Evolutionary conservation across 257 asterid genomes (phyloP).

Genomic region (Schizonepeta tenuifolia): DNA sequence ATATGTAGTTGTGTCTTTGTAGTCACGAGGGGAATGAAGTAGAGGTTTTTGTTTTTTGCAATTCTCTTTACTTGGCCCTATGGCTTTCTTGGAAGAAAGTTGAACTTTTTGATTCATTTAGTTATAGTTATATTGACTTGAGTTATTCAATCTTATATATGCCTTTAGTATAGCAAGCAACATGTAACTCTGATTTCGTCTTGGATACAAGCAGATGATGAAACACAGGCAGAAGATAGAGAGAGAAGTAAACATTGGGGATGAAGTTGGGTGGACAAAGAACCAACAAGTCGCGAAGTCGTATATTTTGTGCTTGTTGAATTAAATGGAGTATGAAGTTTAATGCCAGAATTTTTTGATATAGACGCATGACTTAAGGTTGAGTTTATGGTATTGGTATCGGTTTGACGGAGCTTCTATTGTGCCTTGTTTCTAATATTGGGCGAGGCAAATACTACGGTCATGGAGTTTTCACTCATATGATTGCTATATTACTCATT

Average conservation of each 20-base stretch:
- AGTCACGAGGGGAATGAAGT: constrained; percentile 5
- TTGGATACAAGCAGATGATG: constrained; percentile 77
- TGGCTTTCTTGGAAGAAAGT: not conserved
- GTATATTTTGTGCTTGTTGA: too few relatives aligned
- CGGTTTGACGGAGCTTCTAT: too few relatives aligned
- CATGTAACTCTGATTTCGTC: not conserved
- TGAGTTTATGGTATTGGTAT: too few relatives aligned
- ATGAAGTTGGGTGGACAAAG: constrained; percentile 96
- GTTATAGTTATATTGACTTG: constrained; percentile 3
- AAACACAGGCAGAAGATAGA: constrained; percentile 93
- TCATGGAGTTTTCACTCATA: too few relatives aligned
- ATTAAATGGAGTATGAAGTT: too few relatives aligned
- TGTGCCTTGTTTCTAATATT: too few relatives aligned
- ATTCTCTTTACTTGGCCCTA: constrained; percentile 10
- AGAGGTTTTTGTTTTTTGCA: not conserved
- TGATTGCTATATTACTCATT: too few relatives aligned
- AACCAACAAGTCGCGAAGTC: constrained; percentile 86
- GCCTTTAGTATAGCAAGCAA: not conserved
- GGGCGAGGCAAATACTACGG: too few relatives aligned
- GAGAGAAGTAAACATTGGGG: constrained; percentile 85
- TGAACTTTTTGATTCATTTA: not conserved
- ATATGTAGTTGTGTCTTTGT: not conserved
- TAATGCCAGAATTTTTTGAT: too few relatives aligned
- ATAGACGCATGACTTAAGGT: too few relatives aligned
- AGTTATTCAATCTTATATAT: constrained; percentile 14